phyloP scores from a whole-genome alignment of 179 eudicot species.

The Actinidia arguta region DNA sequence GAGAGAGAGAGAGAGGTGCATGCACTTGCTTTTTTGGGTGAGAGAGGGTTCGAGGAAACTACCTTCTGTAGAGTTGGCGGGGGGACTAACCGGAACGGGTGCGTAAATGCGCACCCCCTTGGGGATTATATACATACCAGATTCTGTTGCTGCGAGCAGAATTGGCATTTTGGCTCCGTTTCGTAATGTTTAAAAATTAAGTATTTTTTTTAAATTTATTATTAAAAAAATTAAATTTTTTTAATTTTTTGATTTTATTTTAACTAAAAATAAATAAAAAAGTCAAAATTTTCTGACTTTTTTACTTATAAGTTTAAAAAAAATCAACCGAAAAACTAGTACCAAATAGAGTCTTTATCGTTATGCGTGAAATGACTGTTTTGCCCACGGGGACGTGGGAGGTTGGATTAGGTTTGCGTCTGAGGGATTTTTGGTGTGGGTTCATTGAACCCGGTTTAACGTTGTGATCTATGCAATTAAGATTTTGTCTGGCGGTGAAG shows the following conservation, averaged over 20 bases:
- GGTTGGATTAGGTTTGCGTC: constrained; percentile 1
- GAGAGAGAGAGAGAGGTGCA: constrained; percentile 36
- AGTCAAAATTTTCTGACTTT: too few species aligned
- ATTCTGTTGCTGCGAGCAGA: too few species aligned
- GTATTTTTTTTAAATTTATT: too few species aligned
- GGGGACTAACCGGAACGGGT: constrained; percentile 25
- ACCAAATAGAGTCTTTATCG: constrained; percentile 22
- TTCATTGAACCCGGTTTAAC: constrained; percentile 15
- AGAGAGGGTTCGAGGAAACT: constrained; percentile 50
- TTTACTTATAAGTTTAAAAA: too few species aligned
- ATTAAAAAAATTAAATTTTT: too few species aligned
- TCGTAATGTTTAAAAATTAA: neutral
- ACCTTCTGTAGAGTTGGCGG: constrained; percentile 44
- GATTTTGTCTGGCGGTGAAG: constrained; percentile 20
- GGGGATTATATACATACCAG: too few species aligned
- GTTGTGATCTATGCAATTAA: neutral
- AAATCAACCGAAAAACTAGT: neutral
- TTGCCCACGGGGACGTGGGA: neutral
- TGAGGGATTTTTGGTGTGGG: neutral
- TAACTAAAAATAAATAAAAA: too few species aligned
- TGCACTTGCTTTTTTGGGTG: constrained; percentile 23
- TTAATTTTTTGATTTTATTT: too few species aligned
- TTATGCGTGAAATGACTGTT: constrained; percentile 9
- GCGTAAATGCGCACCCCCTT: constrained; percentile 37
- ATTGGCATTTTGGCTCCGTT: neutral